Percentiles rank a stretch among this genome's conserved stretches.
Evolutionary conservation across 2,329 filamentous ascomycete genomes (phyloP).

Genomic region (Bipolaris oryzae): DNA sequence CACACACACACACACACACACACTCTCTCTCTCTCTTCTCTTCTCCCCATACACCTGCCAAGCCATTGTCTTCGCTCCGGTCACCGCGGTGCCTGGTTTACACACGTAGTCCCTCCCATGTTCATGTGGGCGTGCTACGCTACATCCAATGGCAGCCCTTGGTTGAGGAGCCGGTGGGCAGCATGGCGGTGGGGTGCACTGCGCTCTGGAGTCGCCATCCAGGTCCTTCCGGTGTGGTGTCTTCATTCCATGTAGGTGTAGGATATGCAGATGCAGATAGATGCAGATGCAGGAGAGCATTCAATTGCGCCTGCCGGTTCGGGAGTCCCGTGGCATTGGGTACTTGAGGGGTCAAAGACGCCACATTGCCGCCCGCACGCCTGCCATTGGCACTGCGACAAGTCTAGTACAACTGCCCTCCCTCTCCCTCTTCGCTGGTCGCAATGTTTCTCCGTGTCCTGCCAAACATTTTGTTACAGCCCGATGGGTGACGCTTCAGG

Average conservation of each 20-base stretch:
- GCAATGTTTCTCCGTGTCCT: neutral
- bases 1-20: too few species aligned
- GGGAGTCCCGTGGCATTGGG: slow-evolving; percentile 16
- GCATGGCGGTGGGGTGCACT: slow-evolving; percentile 10
- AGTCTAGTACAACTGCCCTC: neutral
- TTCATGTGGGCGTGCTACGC: slow-evolving; percentile 2
- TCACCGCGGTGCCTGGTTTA: slow-evolving; percentile 9
- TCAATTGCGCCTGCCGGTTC: slow-evolving; percentile 24
- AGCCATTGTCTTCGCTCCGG: slow-evolving; percentile 5
- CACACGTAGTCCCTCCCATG: neutral
- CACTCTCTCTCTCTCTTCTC: neutral
- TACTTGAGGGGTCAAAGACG: slow-evolving; percentile 9
- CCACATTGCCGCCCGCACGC: slow-evolving; percentile 10
- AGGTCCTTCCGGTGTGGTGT: slow-evolving; percentile 5
- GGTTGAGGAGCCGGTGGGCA: slow-evolving; percentile 15
- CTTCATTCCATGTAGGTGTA: slow-evolving; percentile 13
- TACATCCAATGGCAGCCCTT: slow-evolving; percentile 13
- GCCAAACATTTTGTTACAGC: neutral
- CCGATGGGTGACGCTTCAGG: neutral
- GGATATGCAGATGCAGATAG: neutral
- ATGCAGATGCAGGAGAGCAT: slow-evolving; percentile 23
- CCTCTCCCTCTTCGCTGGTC: neutral
- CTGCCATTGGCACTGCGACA: slow-evolving; percentile 1
- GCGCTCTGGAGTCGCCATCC: slow-evolving; percentile 5
- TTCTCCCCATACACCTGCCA: neutral